These are phyloP conservation scores for Colletotrichum acutatum DNA, from an alignment of 2,329 filamentous ascomycete species.

Conservation along the genomic window DNA sequence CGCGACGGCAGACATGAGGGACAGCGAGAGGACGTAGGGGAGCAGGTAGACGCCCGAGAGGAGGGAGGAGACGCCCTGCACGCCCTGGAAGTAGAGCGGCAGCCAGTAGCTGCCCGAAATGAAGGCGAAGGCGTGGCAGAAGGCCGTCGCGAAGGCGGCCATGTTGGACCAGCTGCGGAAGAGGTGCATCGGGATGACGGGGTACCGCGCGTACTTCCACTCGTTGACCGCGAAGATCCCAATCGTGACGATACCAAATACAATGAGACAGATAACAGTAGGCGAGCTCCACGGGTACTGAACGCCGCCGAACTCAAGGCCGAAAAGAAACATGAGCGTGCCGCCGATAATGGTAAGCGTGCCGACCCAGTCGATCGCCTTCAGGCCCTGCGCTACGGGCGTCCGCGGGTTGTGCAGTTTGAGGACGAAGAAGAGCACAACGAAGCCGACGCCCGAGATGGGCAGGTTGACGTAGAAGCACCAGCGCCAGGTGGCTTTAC, in stretches of 20 bases:
- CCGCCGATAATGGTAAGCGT: slow-evolving; percentile 71
- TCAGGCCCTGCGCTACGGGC: slow-evolving; percentile 69
- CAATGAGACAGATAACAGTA: slow-evolving; percentile 70
- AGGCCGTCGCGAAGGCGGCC: slow-evolving; percentile 61
- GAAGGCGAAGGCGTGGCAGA: slow-evolving; percentile 66
- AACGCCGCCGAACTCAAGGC: slow-evolving; percentile 76
- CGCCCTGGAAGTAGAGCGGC: slow-evolving; percentile 79
- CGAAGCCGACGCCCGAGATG: slow-evolving; percentile 64
- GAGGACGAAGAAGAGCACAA: slow-evolving; percentile 70
- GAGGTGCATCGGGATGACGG: slow-evolving; percentile 74
- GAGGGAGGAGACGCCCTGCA: slow-evolving; percentile 69
- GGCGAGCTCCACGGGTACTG: slow-evolving; percentile 70
- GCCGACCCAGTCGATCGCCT: slow-evolving; percentile 70
- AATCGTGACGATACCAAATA: slow-evolving; percentile 65
- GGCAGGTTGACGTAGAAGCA: slow-evolving; percentile 61
- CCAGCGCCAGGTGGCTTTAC: slow-evolving; percentile 70
- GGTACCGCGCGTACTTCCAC: slow-evolving; percentile 70
- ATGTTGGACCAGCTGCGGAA: slow-evolving; percentile 67
- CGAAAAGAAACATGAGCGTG: slow-evolving; percentile 76
- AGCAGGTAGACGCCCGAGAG: slow-evolving; percentile 71
- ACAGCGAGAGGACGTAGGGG: slow-evolving; percentile 66
- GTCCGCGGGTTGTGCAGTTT: slow-evolving; percentile 76
- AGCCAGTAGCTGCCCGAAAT: slow-evolving; percentile 77
- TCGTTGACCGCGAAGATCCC: slow-evolving; percentile 69
- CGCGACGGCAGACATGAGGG: slow-evolving; percentile 53